Evolutionary conservation across 1,284 basidiomycete species (phyloP).

Genomic region (Mrakiaceae sp.): DNA sequence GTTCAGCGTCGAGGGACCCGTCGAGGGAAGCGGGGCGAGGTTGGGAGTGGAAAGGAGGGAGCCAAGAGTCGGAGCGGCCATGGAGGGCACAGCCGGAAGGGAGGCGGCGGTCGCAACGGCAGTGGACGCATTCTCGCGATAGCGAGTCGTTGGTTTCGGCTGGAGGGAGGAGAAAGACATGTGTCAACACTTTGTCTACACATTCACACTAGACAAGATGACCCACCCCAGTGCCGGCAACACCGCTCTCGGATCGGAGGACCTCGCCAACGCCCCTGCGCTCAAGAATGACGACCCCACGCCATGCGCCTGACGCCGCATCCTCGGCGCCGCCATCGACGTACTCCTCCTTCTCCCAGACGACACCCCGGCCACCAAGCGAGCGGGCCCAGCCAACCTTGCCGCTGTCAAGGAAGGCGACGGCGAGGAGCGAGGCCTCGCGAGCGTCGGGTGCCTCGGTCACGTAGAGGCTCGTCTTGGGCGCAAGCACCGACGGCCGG

Average conservation of each 20-base stretch:
- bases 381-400: slow-evolving; percentile 11
- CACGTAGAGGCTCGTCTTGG: neutral
- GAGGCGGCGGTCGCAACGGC: neutral
- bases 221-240: slow-evolving; percentile 8
- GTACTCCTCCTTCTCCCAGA: slow-evolving; percentile 12
- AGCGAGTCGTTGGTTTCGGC: slow-evolving; percentile 13
- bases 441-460: neutral
- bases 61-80: no score
- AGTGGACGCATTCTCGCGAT: slow-evolving; percentile 1
- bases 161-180: neutral
- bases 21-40: neutral
- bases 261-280: slow-evolving; percentile 5
- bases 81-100: neutral
- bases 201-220: neutral
- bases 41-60: no score
- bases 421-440: neutral
- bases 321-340: neutral
- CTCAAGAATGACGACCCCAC: neutral
- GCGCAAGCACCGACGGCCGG: neutral
- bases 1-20: slow-evolving; percentile 33
- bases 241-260: neutral
- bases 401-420: neutral
- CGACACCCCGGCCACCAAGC: slow-evolving; percentile 2
- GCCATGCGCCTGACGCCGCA: slow-evolving; percentile 1
- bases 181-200: neutral